These are phyloP conservation scores for Cladophialophora bantiana DNA, from an alignment of 2,329 filamentous ascomycete species.

Conservation along the genomic window DNA sequence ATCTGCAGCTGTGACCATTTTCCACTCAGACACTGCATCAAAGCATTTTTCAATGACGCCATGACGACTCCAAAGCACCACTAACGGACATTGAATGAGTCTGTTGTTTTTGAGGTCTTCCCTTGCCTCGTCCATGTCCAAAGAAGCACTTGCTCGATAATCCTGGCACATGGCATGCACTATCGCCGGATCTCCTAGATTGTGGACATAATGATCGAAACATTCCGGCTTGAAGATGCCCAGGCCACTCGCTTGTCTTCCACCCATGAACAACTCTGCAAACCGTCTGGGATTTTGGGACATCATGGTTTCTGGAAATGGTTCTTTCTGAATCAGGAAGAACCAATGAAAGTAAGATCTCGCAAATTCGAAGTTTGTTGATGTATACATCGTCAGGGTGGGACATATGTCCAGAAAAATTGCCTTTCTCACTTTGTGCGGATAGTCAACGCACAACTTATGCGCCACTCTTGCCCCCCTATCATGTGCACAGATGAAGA, in stretches of 20 bases:
- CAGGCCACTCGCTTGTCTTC: background rate
- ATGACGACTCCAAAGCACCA: slow-evolving; percentile 11
- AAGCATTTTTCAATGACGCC: slow-evolving; percentile 13
- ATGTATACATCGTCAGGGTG: slow-evolving; percentile 3
- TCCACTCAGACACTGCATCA: slow-evolving; percentile 11
- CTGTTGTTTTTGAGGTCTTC: background rate
- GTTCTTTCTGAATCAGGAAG: slow-evolving; percentile 16
- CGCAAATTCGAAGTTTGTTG: slow-evolving; percentile 5
- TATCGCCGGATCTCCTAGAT: slow-evolving; percentile 5
- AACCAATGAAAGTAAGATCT: slow-evolving; percentile 16
- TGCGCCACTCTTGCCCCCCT: slow-evolving; percentile 8
- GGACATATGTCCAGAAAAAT: slow-evolving; percentile 12
- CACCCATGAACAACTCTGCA: slow-evolving; percentile 12
- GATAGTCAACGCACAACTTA: slow-evolving; percentile 10
- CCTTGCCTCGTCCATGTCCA: slow-evolving; percentile 11
- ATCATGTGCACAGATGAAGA: slow-evolving; percentile 9
- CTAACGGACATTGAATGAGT: slow-evolving; percentile 7
- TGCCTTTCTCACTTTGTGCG: background rate
- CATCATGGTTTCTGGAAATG: slow-evolving; percentile 4
- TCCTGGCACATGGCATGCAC: slow-evolving; percentile 16
- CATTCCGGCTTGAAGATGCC: slow-evolving; percentile 8
- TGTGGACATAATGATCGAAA: slow-evolving; percentile 13
- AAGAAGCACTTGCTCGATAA: slow-evolving; percentile 4
- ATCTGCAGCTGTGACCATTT: background rate
- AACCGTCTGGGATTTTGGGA: slow-evolving; percentile 9